Evolutionary conservation across 352 stramenopile genomes (phyloP).

Genomic region (Pythium aphanidermatum): DNA sequence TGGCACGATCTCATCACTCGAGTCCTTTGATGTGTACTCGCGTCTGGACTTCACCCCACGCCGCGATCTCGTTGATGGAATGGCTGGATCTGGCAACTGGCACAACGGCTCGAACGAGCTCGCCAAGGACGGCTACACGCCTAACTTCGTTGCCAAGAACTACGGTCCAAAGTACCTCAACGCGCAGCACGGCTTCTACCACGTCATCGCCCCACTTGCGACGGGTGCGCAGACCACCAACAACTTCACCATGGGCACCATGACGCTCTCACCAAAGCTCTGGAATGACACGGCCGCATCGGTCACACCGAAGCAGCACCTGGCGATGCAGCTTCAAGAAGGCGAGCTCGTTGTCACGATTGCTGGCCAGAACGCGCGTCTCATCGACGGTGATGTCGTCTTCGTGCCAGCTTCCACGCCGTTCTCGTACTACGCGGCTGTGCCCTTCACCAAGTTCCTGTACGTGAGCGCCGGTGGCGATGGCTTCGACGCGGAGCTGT

Average conservation of each 20-base stretch:
- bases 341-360: constrained; percentile 39
- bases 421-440: constrained; percentile 43
- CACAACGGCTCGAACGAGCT: constrained; percentile 44
- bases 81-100: constrained; percentile 37
- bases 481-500: constrained; percentile 37
- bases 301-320: constrained; percentile 35
- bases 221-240: constrained; percentile 36
- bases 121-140: constrained; percentile 31
- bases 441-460: constrained; percentile 49
- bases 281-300: constrained; percentile 33
- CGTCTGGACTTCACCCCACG: constrained; percentile 35
- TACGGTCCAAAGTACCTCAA: constrained; percentile 54
- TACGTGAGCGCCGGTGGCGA: constrained; percentile 44
- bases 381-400: constrained; percentile 48
- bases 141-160: constrained; percentile 54
- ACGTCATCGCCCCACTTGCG: constrained; percentile 40
- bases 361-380: constrained; percentile 23
- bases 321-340: constrained; percentile 46
- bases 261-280: constrained; percentile 41
- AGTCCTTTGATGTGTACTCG: constrained; percentile 43
- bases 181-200: constrained; percentile 39
- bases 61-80: constrained; percentile 33
- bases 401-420: constrained; percentile 37
- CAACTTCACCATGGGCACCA: constrained; percentile 54
- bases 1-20: constrained; percentile 32